phyloP scores from a whole-genome alignment of 306 rosid genomes.

The Casuarina glauca region DNA sequence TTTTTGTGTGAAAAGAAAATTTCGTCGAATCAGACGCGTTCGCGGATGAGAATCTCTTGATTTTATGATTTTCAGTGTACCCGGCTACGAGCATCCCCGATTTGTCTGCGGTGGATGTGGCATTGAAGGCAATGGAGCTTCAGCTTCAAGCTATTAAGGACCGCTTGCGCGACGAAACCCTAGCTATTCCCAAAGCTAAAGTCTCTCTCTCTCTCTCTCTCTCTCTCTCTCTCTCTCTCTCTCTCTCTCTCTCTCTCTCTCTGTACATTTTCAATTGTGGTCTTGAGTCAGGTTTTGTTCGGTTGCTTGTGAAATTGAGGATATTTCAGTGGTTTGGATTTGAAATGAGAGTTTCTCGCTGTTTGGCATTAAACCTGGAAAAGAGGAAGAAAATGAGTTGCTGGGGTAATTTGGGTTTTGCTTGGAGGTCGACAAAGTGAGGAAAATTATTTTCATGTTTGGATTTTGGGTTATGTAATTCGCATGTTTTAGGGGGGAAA shows the following conservation, averaged over 20 bases:
- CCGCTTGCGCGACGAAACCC: slow-evolving; percentile 71
- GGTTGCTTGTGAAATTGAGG: neutral
- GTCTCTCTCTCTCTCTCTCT: slow-evolving; percentile 27
- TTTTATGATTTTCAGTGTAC: slow-evolving; percentile 49
- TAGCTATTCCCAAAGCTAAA: slow-evolving; percentile 85
- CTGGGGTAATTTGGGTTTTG: neutral
- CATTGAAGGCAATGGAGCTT: slow-evolving; percentile 75
- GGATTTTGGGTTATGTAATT: neutral
- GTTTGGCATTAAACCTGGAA: neutral
- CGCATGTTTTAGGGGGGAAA: neutral
- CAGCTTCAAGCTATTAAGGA: slow-evolving; percentile 86
- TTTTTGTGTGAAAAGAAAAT: neutral
- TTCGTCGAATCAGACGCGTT: neutral
- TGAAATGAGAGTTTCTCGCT: neutral
- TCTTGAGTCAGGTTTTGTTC: neutral
- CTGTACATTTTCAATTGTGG: neutral
- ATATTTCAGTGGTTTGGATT: neutral
- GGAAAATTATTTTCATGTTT: neutral
- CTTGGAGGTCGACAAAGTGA: neutral
- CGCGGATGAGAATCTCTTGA: neutral
- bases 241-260: neutral
- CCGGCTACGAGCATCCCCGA: slow-evolving; percentile 78
- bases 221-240: neutral
- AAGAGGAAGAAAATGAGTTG: neutral
- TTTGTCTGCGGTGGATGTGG: slow-evolving; percentile 68